Evolutionary conservation across 768 basidiomycete species (phyloP).

Genomic region (Coprinopsis marcescibilis): DNA sequence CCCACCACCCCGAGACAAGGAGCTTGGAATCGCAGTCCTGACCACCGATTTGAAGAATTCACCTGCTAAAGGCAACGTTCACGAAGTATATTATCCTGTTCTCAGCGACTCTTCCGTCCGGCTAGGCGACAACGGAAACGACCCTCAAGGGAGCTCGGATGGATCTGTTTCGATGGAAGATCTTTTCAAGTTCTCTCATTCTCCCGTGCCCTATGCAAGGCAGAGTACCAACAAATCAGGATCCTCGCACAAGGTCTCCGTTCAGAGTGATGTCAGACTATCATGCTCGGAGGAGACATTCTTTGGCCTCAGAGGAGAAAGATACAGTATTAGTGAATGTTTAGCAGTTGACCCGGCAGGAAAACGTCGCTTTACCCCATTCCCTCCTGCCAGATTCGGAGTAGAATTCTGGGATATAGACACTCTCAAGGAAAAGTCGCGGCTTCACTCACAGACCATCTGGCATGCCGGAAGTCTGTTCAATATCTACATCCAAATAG

Average conservation of each 20-base stretch:
- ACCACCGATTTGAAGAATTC: constrained; percentile 35
- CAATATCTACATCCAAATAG: constrained; percentile 86
- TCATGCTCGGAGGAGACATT: constrained; percentile 47
- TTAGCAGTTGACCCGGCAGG: constrained; percentile 38
- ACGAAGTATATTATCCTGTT: constrained; percentile 55
- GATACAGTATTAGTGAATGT: constrained; percentile 36
- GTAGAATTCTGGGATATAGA: constrained; percentile 91
- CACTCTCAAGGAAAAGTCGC: constrained; percentile 74
- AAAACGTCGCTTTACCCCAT: constrained; percentile 55
- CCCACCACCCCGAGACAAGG: constrained; percentile 46
- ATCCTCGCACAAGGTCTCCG: constrained; percentile 2
- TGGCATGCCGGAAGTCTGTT: constrained; percentile 88
- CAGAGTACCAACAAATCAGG: constrained; percentile 4
- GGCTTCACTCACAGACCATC: constrained; percentile 78
- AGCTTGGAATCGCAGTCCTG: constrained; percentile 57
- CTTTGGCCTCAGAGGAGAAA: constrained; percentile 54
- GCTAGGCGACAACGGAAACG: constrained; percentile 62
- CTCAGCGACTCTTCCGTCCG: constrained; percentile 65
- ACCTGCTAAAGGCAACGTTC: constrained; percentile 14
- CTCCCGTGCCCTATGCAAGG: constrained; percentile 23
- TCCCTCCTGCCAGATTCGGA: constrained; percentile 77
- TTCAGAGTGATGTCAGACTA: constrained; percentile 7
- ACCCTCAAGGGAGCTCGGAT: constrained; percentile 32
- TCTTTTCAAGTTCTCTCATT: constrained; percentile 44
- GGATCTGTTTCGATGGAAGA: constrained; percentile 59